These are phyloP conservation scores for Ceriops decandra DNA, from an alignment of 345 rosid species.

Conservation along the genomic window DNA sequence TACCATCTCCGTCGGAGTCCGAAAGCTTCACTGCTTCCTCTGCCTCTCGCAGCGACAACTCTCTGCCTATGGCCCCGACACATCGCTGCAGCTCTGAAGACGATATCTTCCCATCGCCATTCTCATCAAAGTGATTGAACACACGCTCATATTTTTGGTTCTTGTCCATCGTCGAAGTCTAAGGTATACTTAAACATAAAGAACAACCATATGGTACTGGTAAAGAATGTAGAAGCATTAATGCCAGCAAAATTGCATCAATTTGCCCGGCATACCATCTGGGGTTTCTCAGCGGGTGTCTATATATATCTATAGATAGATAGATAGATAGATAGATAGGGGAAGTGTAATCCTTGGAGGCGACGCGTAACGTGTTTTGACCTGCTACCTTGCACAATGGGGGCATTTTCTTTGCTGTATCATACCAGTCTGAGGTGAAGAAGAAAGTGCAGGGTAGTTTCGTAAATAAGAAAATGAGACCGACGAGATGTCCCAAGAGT, in stretches of 20 bases:
- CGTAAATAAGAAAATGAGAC: too few relatives aligned
- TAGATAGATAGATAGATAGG: background rate
- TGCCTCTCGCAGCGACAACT: conserved; percentile 18
- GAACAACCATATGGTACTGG: background rate
- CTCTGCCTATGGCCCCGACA: conserved; percentile 11
- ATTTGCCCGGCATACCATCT: too few relatives aligned
- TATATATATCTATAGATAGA: background rate
- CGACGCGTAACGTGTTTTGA: background rate
- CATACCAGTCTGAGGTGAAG: too few relatives aligned
- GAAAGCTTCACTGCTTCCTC: conserved; percentile 16
- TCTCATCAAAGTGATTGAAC: conserved; percentile 21
- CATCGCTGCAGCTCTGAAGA: conserved; percentile 16
- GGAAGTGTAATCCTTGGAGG: background rate
- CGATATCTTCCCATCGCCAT: conserved; percentile 29
- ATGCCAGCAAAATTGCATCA: too few relatives aligned
- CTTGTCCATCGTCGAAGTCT: background rate
- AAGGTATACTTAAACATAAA: background rate
- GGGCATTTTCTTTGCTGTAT: too few relatives aligned
- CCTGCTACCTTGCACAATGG: background rate
- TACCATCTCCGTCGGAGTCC: conserved; percentile 27
- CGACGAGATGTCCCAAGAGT: too few relatives aligned
- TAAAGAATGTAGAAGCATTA: background rate
- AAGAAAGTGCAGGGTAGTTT: too few relatives aligned
- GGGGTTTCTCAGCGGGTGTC: too few relatives aligned
- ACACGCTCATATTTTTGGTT: conserved; percentile 15